These are phyloP conservation scores for Hymenoscyphus occultus DNA, from an alignment of 2,329 filamentous ascomycete species.

Conservation along the genomic window DNA sequence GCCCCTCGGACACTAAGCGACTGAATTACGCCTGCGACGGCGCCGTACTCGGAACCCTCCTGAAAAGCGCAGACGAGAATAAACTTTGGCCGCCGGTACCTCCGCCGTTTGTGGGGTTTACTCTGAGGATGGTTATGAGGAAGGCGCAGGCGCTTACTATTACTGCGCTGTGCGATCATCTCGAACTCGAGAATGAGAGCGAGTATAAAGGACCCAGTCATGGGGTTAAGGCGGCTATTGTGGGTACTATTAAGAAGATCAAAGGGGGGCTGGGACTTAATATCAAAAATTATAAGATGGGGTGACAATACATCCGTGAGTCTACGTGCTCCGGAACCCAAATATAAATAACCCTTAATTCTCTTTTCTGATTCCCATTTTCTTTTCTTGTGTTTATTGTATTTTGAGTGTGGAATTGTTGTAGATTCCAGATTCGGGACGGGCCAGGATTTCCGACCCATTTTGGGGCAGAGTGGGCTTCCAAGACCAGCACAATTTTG, in stretches of 20 bases:
- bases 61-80: conserved; percentile 11
- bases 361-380: not conserved
- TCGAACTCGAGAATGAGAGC: not conserved
- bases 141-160: not conserved
- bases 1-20: not conserved
- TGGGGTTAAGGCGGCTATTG: conserved; percentile 7
- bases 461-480: not conserved
- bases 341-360: not conserved
- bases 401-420: not conserved
- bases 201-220: conserved; percentile 6
- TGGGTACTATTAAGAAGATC: conserved; percentile 8
- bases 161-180: conserved; percentile 10
- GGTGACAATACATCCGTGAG: not conserved
- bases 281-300: conserved; percentile 7
- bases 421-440: not conserved
- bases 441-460: not conserved
- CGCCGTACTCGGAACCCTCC: conserved; percentile 16
- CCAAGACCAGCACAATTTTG: not conserved
- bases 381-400: not conserved
- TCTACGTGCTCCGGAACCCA: not conserved
- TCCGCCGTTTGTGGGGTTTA: conserved; percentile 10
- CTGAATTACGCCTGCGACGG: conserved; percentile 17
- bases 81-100: conserved; percentile 13
- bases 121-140: conserved; percentile 3
- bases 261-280: conserved; percentile 9